Base-by-base conservation (phyloP, 83 land plant genomes). In the Diphasiastrum complanatum region DNA sequence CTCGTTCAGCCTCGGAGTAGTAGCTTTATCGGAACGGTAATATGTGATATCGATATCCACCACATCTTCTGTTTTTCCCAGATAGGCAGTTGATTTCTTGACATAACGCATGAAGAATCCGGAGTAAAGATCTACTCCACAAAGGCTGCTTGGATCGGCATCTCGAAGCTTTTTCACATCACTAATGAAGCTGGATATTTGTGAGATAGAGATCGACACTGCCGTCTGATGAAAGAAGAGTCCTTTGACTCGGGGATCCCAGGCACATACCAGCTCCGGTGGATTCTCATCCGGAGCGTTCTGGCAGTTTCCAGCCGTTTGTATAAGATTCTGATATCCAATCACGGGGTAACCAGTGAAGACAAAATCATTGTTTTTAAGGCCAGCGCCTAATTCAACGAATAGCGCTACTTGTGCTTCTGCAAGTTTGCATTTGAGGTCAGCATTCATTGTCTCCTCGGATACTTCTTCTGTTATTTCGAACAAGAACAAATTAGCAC, bases 261-360 rank as follows among this genome's bases (percentile, higher is more conserved):
- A 85, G 1, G 73, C 61, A 46, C 89, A 85, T 27, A 1, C 1
- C 14, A 1, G 75, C 36, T 28, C 16, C 34, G 0, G 48, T 32
- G 0, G 25, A 38, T 66, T 48, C 0, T n/a, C 1, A 6, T 41
- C 11, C 1, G 82, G 23, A 0, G 78, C 71, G 38, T 77, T 69
- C 20, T 65, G 30, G 47, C 85, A 85, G 5, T 78, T 70, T 1
- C 89, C 89, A 0, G 83, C 77, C 0, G 83, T 69, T 47, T 85
- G 89, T 72, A 85, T 76, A 24, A 65, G 67, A 28, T 76, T 65
- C 20, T 81, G 78, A 16, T 18, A 66, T 1, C 89, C 89, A 6
- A 85, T 52, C 6, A 85, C 85, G 0, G 89, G 89, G 43, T 82
- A 85, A 24, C 80, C 78, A 0, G 71, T 76, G 63, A 85, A 85